Conservation (phyloP, 768 basidiomycete genomes). For the Pleurotus giganteus region DNA sequence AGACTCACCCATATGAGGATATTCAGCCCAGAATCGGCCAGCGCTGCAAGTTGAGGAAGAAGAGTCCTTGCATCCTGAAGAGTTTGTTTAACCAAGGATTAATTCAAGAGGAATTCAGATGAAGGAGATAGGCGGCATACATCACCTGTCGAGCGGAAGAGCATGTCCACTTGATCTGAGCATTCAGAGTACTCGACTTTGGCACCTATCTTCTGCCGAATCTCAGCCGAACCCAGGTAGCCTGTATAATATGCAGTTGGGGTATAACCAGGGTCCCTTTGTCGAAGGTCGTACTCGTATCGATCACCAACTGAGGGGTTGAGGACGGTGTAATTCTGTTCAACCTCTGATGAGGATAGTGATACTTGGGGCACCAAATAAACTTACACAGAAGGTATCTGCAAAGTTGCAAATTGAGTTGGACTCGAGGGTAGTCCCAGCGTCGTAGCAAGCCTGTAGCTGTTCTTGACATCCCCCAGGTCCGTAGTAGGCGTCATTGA, state of each 20-base stretch:
- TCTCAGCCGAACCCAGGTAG: conserved; percentile 33
- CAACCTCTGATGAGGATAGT: not conserved
- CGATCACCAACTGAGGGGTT: conserved; percentile 48
- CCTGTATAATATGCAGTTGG: conserved; percentile 55
- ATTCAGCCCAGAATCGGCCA: conserved; percentile 43
- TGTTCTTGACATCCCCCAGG: conserved; percentile 52
- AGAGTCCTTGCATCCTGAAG: conserved; percentile 49
- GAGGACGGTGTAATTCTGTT: conserved; percentile 44
- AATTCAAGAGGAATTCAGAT: too few relatives aligned
- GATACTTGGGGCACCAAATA: not conserved
- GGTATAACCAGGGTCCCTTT: conserved; percentile 52
- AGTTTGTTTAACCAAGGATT: not conserved
- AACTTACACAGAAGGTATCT: conserved; percentile 54
- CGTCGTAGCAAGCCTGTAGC: conserved; percentile 54
- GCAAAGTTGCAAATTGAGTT: conserved; percentile 49
- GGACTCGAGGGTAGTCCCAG: conserved; percentile 43
- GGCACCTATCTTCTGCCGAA: conserved; percentile 41
- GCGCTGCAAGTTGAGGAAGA: conserved; percentile 45
- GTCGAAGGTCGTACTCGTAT: conserved; percentile 57
- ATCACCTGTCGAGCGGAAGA: conserved; percentile 55
- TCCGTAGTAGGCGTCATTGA: conserved; percentile 48
- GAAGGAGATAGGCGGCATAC: conserved; percentile 22
- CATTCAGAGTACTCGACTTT: conserved; percentile 48
- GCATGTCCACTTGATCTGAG: conserved; percentile 34
- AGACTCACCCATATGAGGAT: conserved; percentile 44